Conservation (phyloP, 192 early-diverging fungal genomes). For the Allomyces macrogynus region DNA sequence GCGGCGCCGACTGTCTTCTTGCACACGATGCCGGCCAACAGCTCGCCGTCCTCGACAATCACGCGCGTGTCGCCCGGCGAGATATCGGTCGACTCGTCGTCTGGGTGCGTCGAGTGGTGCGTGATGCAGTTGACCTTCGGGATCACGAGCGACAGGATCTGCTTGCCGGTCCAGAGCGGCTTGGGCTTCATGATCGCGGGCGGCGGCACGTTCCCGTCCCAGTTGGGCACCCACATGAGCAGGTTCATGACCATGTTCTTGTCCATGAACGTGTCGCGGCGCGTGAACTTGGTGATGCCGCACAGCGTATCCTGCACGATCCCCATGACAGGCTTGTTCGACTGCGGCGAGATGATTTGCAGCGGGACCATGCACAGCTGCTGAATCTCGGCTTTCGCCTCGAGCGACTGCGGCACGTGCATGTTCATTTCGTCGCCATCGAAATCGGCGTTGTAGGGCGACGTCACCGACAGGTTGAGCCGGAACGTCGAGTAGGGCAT, state of each 20-base stretch:
- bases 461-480: constrained; percentile 87
- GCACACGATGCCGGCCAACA: constrained; percentile 79
- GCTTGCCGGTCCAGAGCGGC: constrained; percentile 97
- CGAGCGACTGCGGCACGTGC: constrained; percentile 95
- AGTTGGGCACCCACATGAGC: constrained; percentile 85
- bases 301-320: constrained; percentile 98
- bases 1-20: constrained; percentile 84
- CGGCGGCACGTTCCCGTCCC: constrained; percentile 80
- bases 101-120: constrained; percentile 54
- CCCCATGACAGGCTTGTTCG: constrained; percentile 97
- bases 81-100: constrained; percentile 52
- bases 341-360: constrained; percentile 92
- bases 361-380: constrained; percentile 96
- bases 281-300: constrained; percentile 85
- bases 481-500: constrained; percentile 99
- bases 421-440: constrained; percentile 99
- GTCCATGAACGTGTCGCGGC: constrained; percentile 71
- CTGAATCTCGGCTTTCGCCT: constrained; percentile 80
- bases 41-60: too few species aligned
- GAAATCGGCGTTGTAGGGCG: constrained; percentile 98
- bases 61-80: too few species aligned
- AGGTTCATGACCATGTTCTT: constrained; percentile 87
- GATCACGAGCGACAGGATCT: constrained; percentile 77
- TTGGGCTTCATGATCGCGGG: constrained; percentile 87
- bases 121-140: constrained; percentile 77